Evolutionary conservation across 1,284 basidiomycete genomes (phyloP), one percentile per base, ranked within the genome.

Genomic region (Pseudozyma sp.): DNA sequence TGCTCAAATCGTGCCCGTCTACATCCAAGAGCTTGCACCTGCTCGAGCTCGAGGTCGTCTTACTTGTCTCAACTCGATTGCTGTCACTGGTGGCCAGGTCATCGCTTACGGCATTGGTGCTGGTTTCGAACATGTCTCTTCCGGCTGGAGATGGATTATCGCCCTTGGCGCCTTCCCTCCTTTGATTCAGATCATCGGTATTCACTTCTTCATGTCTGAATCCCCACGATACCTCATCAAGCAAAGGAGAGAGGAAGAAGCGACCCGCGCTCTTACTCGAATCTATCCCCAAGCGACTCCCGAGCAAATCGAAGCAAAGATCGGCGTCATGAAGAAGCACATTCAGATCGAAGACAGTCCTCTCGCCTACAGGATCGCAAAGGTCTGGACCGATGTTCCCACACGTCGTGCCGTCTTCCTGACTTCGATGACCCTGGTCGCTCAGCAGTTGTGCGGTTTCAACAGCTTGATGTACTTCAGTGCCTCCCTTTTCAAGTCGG

Each of bases 41-140:
- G 83, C 86, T 25, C 69, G 81, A 8, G 83, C 82, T 58, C 78
- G 86, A 44, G 86, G 86, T 14, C 77, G 83, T 2, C 73, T 87
- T 31, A 86, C 86, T n/a, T 85, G 84, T 1, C 81, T 85, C 54
- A 83, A 86, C 69, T 80, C 78, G 34, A 77, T 85, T 45, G 76
- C 80, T 35, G 85, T 86, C 67, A 86, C 86, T 5, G 83, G 82
- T 43, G 86, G 86, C 16, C 86, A 87, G 76, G 85, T 86, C 44
- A 54, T 85, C 51, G 77, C 82, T 0, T 85, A 85, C 61, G 85
- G 80, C 14, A 71, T 85, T 49, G 84, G 85, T 44, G 76, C 76
- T 18, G 76, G 55, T 6, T 76, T 78, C 34, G 34, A 70, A 9
- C 52, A 73, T 25, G 78, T 82, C 19, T 76, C 74, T 8, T 54